These are phyloP conservation scores for Salix koriyanagi DNA, from an alignment of 345 rosid species.

Conservation along the genomic window DNA sequence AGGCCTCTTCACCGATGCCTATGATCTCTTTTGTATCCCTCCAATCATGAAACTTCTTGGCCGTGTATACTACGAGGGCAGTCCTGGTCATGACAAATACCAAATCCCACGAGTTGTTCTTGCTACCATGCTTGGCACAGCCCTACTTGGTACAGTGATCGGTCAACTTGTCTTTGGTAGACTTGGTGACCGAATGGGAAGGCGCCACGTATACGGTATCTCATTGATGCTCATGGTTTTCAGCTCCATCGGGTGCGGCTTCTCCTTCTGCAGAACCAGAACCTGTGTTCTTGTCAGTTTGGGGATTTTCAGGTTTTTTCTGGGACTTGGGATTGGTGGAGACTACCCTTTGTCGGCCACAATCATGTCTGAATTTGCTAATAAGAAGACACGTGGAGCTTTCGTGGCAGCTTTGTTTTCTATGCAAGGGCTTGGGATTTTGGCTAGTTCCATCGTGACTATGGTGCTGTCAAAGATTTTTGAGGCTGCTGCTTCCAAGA, in stretches of 20 bases:
- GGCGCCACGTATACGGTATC: constrained; percentile 58
- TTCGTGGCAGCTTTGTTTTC: constrained; percentile 71
- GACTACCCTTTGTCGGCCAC: constrained; percentile 79
- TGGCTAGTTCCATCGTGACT: constrained; percentile 49
- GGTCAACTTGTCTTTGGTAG: constrained; percentile 63
- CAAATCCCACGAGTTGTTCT: constrained; percentile 16
- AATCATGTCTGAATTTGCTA: constrained; percentile 80
- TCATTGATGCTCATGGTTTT: constrained; percentile 51
- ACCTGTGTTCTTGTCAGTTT: constrained; percentile 53
- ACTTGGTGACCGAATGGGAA: constrained; percentile 56
- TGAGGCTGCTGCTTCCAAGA: background rate
- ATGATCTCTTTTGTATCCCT: constrained; percentile 62
- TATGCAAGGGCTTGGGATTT: constrained; percentile 71
- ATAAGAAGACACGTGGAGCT: constrained; percentile 64
- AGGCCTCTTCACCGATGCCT: constrained; percentile 65
- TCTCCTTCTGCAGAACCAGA: constrained; percentile 52
- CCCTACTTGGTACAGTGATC: constrained; percentile 53
- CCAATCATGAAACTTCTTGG: constrained; percentile 39
- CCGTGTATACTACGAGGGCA: constrained; percentile 34
- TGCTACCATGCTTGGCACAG: constrained; percentile 37
- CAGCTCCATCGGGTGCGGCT: constrained; percentile 58
- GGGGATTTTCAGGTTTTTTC: constrained; percentile 54
- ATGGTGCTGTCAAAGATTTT: constrained; percentile 44
- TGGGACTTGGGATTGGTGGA: constrained; percentile 74
- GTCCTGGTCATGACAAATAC: background rate